A percentile compares a stretch with the other conserved stretches of the same genome.
These are phyloP conservation scores for Lecanoromycetidae sp. DNA, from an alignment of 2,329 filamentous ascomycete species.

Conservation along the genomic window DNA sequence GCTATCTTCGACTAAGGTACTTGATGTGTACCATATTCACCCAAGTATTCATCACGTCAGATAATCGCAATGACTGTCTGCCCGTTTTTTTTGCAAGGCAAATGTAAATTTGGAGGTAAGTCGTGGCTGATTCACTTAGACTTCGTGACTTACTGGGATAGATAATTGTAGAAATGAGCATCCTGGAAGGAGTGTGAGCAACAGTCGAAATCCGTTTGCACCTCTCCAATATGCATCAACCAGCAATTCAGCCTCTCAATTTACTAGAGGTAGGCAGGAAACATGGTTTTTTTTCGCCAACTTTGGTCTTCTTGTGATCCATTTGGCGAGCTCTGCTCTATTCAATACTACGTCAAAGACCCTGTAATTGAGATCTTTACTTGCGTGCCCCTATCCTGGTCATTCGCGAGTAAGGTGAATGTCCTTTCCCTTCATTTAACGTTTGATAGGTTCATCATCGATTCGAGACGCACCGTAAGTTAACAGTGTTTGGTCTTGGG, in stretches of 20 bases:
- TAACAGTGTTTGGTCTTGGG: not conserved
- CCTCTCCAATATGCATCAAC: conserved; percentile 31
- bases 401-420: not conserved
- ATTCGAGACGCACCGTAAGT: conserved; percentile 6
- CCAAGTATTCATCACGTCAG: not conserved
- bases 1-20: too few relatives aligned
- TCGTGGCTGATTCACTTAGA: conserved; percentile 5
- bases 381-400: not conserved
- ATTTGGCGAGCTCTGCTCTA: too few relatives aligned
- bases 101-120: conserved; percentile 54
- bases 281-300: not conserved
- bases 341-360: too few relatives aligned
- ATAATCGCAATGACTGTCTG: conserved; percentile 34
- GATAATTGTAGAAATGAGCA: conserved; percentile 47
- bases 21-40: not conserved
- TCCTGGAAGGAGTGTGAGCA: conserved; percentile 32
- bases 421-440: too few relatives aligned
- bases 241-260: conserved; percentile 19
- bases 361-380: too few relatives aligned
- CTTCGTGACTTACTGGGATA: conserved; percentile 16
- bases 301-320: not conserved
- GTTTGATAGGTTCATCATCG: not conserved
- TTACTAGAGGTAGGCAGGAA: conserved; percentile 12
- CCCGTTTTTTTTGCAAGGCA: conserved; percentile 52
- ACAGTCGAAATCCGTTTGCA: conserved; percentile 48